Percentiles rank a stretch among this genome's conserved stretches.
Conservation (phyloP, 306 rosid genomes). For the Fagus sylvatica region DNA sequence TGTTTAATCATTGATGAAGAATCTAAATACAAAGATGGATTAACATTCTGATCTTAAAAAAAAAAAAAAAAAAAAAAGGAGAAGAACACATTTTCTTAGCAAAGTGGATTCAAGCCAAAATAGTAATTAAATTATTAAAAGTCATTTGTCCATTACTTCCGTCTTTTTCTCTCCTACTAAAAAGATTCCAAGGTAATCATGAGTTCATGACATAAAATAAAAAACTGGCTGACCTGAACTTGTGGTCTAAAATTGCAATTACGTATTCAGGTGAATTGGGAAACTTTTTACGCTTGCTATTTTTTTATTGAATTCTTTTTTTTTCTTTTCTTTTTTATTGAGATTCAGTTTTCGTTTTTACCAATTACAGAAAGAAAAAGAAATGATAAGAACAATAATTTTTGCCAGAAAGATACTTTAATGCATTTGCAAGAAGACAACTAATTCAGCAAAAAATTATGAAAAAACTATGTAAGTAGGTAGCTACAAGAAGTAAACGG, state of each 20-base stretch:
- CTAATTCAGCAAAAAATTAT: no score
- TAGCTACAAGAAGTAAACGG: no score
- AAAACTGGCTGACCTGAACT: constrained; percentile 2
- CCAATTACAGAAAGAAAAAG: not conserved
- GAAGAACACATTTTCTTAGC: not conserved
- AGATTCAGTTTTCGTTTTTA: not conserved
- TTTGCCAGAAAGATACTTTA: not conserved
- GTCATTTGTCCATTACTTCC: constrained; percentile 12
- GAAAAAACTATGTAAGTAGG: no score
- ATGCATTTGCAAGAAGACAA: not conserved
- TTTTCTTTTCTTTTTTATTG: not conserved
- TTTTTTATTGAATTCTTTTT: not conserved
- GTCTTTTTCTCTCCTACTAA: not conserved
- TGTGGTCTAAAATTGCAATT: not conserved
- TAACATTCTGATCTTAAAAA: not conserved
- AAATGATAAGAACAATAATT: no score
- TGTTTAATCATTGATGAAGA: not conserved
- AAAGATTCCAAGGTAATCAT: constrained; percentile 7
- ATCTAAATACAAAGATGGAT: no score
- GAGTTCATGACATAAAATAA: constrained; percentile 3
- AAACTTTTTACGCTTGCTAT: not conserved
- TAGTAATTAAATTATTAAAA: not conserved
- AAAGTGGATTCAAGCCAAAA: not conserved
- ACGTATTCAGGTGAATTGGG: not conserved
- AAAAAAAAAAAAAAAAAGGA: no score